phyloP scores from a whole-genome alignment of 2,329 filamentous ascomycete genomes.

The Aphanoascus verrucosus region DNA sequence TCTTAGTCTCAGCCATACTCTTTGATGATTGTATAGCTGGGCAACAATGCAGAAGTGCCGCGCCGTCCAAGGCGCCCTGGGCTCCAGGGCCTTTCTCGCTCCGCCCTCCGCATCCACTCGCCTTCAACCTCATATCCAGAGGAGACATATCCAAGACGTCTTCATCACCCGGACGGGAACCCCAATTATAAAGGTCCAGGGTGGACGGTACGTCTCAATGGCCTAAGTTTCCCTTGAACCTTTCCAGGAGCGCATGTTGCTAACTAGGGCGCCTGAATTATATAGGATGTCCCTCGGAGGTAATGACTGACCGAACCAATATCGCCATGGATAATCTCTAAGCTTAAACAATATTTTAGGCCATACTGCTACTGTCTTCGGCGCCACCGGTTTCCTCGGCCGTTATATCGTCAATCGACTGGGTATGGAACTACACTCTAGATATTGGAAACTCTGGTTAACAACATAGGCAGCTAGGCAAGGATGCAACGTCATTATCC shows the following conservation, averaged over 20 bases:
- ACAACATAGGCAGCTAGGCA: conserved; percentile 56
- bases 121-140: conserved; percentile 34
- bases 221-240: not conserved
- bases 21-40: conserved; percentile 14
- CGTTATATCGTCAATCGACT: conserved; percentile 96
- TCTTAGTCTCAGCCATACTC: not conserved
- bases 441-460: conserved; percentile 21
- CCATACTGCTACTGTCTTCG: conserved; percentile 94
- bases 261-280: conserved; percentile 15
- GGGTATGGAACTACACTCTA: conserved; percentile 42
- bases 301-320: conserved; percentile 36
- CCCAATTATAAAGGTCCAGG: conserved; percentile 77
- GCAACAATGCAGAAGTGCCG: conserved; percentile 39
- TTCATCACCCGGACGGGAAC: conserved; percentile 92
- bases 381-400: conserved; percentile 88
- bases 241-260: not conserved
- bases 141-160: conserved; percentile 61
- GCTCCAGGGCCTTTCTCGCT: conserved; percentile 30
- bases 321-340: conserved; percentile 12
- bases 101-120: conserved; percentile 21
- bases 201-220: conserved; percentile 61
- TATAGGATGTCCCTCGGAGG: conserved; percentile 73
- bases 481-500: conserved; percentile 88
- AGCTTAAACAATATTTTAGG: conserved; percentile 44
- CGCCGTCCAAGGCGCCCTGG: conserved; percentile 34